Evolutionary conservation across 2,329 filamentous ascomycete genomes (phyloP), one percentile per base, ranked within the genome.

Genomic region (Penicillium freii): DNA sequence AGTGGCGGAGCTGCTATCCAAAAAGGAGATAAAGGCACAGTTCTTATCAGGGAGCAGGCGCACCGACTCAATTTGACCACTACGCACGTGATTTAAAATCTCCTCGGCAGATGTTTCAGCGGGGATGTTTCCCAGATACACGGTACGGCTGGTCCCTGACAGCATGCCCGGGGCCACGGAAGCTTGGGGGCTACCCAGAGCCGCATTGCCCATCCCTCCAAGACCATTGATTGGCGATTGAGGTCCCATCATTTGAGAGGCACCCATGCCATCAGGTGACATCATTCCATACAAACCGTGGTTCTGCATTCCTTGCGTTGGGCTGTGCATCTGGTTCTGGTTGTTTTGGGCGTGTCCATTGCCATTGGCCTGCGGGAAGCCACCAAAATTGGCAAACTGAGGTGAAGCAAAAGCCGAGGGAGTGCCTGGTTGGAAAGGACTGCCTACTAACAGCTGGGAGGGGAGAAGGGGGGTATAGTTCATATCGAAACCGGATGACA

Each of bases 21-120:
- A 82, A 81, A 99, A 99, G 8, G 94, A 99, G 73, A 99, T 97
- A 82, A 99, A 99, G 57, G 94, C 94, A 73, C 94, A 99, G 83
- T 97, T 99, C 90, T 97, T 99, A 79, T 99, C 94, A 25, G 93
- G 91, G 54, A 99, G 82, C 64, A 99, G 84, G 67, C 94, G 89
- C 52, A 99, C 94, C n/a, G 94, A 97, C 80, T 99, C 94, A 69
- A 99, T 97, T 74, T 97, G 94, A 25, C 94, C 94, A 76, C 94
- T 97, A 63, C 94, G 87, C 59, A 99, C 94, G 71, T 99, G 94
- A 63, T 92, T 89, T 55, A 99, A 81, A 63, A 99, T 96, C 78
- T 99, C 94, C 78, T 99, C 94, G 9, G 94, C 93, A 49, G 90
- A 88, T 8, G 94, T 99, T 79, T 99, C 94, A 27, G 92, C 90